A percentile compares a stretch with the other conserved stretches of the same genome.
These are phyloP conservation scores for Oryza officinalis DNA, from an alignment of 176 grass and related monocot species.

Conservation along the genomic window DNA sequence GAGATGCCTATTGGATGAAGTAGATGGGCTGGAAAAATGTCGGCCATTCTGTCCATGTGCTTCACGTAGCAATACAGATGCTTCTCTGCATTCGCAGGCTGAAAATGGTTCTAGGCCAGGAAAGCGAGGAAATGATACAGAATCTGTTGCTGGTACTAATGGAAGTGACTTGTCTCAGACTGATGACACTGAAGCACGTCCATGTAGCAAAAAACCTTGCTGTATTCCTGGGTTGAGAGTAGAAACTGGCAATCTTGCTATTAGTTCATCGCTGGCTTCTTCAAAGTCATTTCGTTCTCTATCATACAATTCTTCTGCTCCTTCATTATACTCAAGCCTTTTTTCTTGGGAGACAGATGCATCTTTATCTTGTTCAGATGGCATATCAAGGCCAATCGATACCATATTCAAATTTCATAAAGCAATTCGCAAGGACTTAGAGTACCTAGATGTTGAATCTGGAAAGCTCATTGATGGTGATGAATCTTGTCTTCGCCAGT, in stretches of 20 bases:
- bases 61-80: conserved; percentile 39
- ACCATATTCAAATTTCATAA: conserved; percentile 99
- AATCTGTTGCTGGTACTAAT: conserved; percentile 46
- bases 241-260: conserved; percentile 54
- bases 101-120: conserved; percentile 54
- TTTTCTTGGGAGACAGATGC: conserved; percentile 82
- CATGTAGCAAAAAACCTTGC: conserved; percentile 69
- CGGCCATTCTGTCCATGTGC: conserved; percentile 64
- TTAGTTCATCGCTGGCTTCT: conserved; percentile 53
- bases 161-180: conserved; percentile 43
- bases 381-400: conserved; percentile 84
- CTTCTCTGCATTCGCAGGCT: conserved; percentile 30
- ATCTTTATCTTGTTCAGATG: conserved; percentile 51
- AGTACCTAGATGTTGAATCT: conserved; percentile 92
- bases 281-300: conserved; percentile 52
- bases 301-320: conserved; percentile 62
- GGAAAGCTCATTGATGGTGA: conserved; percentile 86
- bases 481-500: conserved; percentile 69
- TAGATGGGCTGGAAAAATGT: conserved; percentile 56
- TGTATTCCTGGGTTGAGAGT: conserved; percentile 88
- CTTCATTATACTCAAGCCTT: conserved; percentile 86
- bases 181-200: conserved; percentile 39
- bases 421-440: conserved; percentile 94
- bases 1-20: conserved; percentile 44
- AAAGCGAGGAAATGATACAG: conserved; percentile 54